phyloP scores from a whole-genome alignment of 2,329 filamentous ascomycete species.

The Alternaria incomplexa region DNA sequence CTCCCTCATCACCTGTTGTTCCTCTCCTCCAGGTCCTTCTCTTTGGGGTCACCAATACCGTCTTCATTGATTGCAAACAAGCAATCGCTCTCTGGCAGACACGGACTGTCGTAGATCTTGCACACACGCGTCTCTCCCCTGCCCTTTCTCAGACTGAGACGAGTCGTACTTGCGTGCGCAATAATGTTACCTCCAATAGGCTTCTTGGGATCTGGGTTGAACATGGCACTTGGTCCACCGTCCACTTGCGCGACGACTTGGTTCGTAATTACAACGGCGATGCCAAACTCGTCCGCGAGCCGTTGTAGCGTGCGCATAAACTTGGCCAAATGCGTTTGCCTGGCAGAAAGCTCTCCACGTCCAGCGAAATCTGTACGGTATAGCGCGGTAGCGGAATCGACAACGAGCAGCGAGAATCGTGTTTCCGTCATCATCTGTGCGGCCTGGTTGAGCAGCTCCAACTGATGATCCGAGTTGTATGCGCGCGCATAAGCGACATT shows the following conservation, averaged over 20 bases:
- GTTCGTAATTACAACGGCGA: slow-evolving; percentile 98
- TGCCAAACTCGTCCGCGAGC: slow-evolving; percentile 82
- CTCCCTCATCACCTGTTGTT: slow-evolving; percentile 23
- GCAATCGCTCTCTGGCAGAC: slow-evolving; percentile 93
- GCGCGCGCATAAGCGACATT: slow-evolving; percentile 98
- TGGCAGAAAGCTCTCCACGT: slow-evolving; percentile 93
- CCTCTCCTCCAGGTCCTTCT: slow-evolving; percentile 88
- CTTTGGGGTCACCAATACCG: slow-evolving; percentile 92
- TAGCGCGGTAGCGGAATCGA: slow-evolving; percentile 93
- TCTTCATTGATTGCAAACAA: slow-evolving; percentile 97
- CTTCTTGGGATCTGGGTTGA: slow-evolving; percentile 99
- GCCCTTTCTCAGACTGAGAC: slow-evolving; percentile 94
- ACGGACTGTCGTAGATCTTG: slow-evolving; percentile 99
- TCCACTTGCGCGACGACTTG: slow-evolving; percentile 99
- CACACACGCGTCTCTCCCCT: slow-evolving; percentile 94
- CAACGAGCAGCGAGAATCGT: slow-evolving; percentile 91
- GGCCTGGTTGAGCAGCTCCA: slow-evolving; percentile 92
- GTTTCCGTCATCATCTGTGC: slow-evolving; percentile 99
- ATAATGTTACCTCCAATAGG: slow-evolving; percentile 99
- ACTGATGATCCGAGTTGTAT: slow-evolving; percentile 98
- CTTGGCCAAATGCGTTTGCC: slow-evolving; percentile 87
- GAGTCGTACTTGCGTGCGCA: slow-evolving; percentile 93
- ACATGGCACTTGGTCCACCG: slow-evolving; percentile 95
- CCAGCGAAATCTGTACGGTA: slow-evolving; percentile 97
- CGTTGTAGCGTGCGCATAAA: slow-evolving; percentile 86